Base-by-base conservation (phyloP, 2,329 filamentous ascomycete genomes). In the Colletotrichum orchidophilum region DNA sequence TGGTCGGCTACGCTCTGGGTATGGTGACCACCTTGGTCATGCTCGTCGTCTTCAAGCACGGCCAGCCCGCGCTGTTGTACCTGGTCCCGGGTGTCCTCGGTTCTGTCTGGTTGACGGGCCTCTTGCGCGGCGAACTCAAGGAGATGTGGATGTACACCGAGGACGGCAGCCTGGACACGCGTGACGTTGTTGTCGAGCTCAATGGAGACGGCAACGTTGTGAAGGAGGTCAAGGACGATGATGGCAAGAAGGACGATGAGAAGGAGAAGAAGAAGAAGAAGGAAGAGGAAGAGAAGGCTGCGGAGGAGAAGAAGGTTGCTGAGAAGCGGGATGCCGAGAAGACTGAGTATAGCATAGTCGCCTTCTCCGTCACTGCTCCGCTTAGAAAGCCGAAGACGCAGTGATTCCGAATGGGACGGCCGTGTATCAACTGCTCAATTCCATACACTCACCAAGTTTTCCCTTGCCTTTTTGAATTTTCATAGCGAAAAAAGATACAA, bases 11-110 rank as follows among this genome's bases (percentile, higher is more conserved):
- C 80, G 77, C 93, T 0, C 58, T 91, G 3, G 95, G 94, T 1
- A 93, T 98, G 90, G 73, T 94, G 2, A 84, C 87, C 2, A 98
- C 96, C 0, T 81, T 98, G 21, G 83, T 87, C 0, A 93, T 95
- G 76, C 92, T 98, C 82, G 86, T 95, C 60, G 83, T 94, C 11
- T 96, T 91, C 77, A 87, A 92, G 57, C 94, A 94, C 73, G 94
- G 94, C 3, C 96, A 99, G 78, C 96, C 96, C 0, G 96, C 96
- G 8, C 86, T 99, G 35, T 84, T 99, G 15, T 98, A 98, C 78
- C 89, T 99, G 7, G 96, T 98, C 0, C 96, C 96, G 0, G 92
- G 93, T 0, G 94, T 98, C 0, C 83, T 98, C 5, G 85, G 88
- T 1, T 88, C 92, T 1, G 78, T 96, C 1, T 97, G 94, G 92